Evolutionary conservation across 495 filamentous ascomycete species (phyloP), one percentile per base, ranked within the genome.

Genomic region (Penicillium angulare): DNA sequence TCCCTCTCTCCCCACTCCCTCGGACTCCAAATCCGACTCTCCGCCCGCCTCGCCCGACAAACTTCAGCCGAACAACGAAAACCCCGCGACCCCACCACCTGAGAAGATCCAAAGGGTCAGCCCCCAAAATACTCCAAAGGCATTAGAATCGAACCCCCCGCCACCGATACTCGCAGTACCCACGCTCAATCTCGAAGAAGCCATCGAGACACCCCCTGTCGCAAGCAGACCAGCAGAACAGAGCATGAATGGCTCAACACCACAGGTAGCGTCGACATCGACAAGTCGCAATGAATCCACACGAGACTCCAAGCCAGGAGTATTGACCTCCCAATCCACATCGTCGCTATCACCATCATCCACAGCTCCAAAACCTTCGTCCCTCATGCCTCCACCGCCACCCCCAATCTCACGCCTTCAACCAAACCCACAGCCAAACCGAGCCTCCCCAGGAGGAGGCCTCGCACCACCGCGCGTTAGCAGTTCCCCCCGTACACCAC

Each of bases 101-200:
- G 31, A 41, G 43, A 51, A 54, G 32, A 63, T 13, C 23, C 61
- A 53, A 36, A 53, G 44, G 24, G 61, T 71, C 5, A 73, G 69
- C 31, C 49, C 69, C 3, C 72, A 78, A 44, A 68, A 66, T 1
- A 82, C 79, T 6, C 79, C 80, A 4, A 79, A 79, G 56, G 72
- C 74, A 3, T 65, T 65, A 23, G 61, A 64, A 15, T 58, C 64
- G 35, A 66, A 22, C 29, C 52, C 59, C 36, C 60, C 61, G 9
- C 32, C 35, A 26, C 47, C 69, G 0, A 49, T 51, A 3, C 55
- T 72, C n/a, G 46, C 63, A 12, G 60, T 73, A 3, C 73, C 73
- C 7, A 60, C 63, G 5, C 52, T 73, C 24, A 66, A 55, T 31
- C 59, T 73, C 9, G 53, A 66, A 21, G 56, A 49, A 17, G 49